Conservation (phyloP, 2,329 filamentous ascomycete genomes). For the Tolypocladium tropicale region DNA sequence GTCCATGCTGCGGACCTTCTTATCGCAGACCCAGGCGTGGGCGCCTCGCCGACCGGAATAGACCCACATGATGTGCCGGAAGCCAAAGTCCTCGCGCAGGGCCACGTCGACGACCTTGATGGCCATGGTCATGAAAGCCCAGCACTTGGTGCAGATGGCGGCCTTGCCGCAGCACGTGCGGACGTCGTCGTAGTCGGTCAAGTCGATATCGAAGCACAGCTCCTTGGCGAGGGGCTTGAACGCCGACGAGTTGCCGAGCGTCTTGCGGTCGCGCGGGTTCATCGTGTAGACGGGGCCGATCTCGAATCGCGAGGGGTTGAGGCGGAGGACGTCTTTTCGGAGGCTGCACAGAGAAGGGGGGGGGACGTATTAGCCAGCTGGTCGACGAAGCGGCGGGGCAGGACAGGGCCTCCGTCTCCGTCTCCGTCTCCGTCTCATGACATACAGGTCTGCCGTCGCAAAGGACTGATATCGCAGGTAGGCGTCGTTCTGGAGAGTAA, state of each 20-base stretch:
- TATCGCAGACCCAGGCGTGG: slow-evolving; percentile 97
- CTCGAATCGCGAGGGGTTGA: slow-evolving; percentile 91
- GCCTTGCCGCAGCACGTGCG: slow-evolving; percentile 90
- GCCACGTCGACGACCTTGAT: slow-evolving; percentile 87
- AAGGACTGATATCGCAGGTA: slow-evolving; percentile 84
- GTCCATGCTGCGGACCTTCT: slow-evolving; percentile 71
- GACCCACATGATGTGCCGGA: slow-evolving; percentile 95
- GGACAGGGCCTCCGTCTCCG: no score
- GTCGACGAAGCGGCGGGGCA: not conserved
- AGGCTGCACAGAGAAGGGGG: slow-evolving; percentile 52
- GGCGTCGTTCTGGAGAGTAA: slow-evolving; percentile 85
- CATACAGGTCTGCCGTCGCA: slow-evolving; percentile 41
- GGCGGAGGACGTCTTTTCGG: slow-evolving; percentile 79
- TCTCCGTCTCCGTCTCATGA: not conserved
- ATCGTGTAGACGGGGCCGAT: slow-evolving; percentile 95
- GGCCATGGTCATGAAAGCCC: slow-evolving; percentile 96
- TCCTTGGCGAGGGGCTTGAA: slow-evolving; percentile 89
- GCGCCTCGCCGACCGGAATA: slow-evolving; percentile 94
- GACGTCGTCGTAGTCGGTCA: slow-evolving; percentile 97
- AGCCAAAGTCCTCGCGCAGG: slow-evolving; percentile 88
- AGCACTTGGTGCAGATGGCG: slow-evolving; percentile 89
- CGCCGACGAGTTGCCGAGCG: slow-evolving; percentile 64
- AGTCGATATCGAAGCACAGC: slow-evolving; percentile 96
- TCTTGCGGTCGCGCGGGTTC: slow-evolving; percentile 89
- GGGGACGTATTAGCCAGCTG: not conserved